Percentiles rank a stretch among this genome's conserved stretches.
phyloP scores from a whole-genome alignment of 331 rosid species.

The Cydonia oblonga region DNA sequence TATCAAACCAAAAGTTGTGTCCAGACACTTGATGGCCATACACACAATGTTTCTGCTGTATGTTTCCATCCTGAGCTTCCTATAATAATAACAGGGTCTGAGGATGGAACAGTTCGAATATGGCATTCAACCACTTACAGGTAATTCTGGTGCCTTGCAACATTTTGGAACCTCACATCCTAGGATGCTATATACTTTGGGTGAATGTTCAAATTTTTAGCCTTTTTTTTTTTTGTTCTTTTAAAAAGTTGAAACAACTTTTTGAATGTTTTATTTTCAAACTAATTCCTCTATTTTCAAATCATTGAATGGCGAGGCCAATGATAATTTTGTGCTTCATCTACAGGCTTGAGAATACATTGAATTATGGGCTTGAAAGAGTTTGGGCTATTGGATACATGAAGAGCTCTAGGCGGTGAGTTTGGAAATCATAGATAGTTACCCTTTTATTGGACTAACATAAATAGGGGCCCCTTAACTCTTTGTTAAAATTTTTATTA shows the following conservation, averaged over 20 bases:
- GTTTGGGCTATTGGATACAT: slow-evolving; percentile 99
- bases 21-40: slow-evolving; percentile 97
- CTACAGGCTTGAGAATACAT: slow-evolving; percentile 94
- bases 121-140: slow-evolving; percentile 99
- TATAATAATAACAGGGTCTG: slow-evolving; percentile 95
- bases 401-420: slow-evolving; percentile 94
- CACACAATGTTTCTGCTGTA: slow-evolving; percentile 98
- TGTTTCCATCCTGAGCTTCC: slow-evolving; percentile 99
- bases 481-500: background rate
- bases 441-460: background rate
- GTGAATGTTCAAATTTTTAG: background rate
- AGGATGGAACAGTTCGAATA: slow-evolving; percentile 98
- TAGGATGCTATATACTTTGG: background rate
- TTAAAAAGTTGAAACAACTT: background rate
- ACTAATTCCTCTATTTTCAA: background rate
- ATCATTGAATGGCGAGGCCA: background rate
- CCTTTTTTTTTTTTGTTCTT: too few species aligned
- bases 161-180: background rate
- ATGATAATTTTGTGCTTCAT: background rate
- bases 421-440: background rate
- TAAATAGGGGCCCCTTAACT: background rate
- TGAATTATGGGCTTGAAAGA: slow-evolving; percentile 97
- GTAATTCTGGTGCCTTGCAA: slow-evolving; percentile 25
- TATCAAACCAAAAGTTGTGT: slow-evolving; percentile 99
- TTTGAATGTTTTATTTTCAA: background rate